Evolutionary conservation across 495 filamentous ascomycete species (phyloP).

Genomic region (Terfezia claveryi): DNA sequence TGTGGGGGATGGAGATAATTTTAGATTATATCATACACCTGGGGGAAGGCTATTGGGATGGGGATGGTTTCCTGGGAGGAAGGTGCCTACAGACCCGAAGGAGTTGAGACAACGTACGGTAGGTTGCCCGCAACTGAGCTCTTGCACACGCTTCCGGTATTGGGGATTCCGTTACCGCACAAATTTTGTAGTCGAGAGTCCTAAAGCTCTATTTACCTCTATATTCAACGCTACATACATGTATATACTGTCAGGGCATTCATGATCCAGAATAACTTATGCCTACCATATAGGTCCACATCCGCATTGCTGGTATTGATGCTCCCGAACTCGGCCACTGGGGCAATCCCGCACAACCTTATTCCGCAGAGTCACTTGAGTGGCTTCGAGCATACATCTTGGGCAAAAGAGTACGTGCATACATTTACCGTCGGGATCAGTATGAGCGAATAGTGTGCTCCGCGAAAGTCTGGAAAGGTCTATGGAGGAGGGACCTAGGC

Average conservation of each 20-base stretch:
- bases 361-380: conserved; percentile 49
- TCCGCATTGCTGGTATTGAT: conserved; percentile 78
- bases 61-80: conserved; percentile 66
- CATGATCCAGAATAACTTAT: too few species aligned
- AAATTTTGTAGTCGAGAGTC: too few species aligned
- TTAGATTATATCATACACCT: conserved; percentile 80
- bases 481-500: conserved; percentile 56
- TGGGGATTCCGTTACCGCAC: too few species aligned
- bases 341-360: conserved; percentile 68
- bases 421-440: conserved; percentile 66
- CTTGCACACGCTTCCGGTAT: too few species aligned
- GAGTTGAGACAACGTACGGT: conserved; percentile 60
- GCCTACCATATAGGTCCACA: conserved; percentile 27
- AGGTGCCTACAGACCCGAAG: conserved; percentile 41
- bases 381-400: conserved; percentile 60
- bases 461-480: conserved; percentile 45
- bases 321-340: conserved; percentile 88
- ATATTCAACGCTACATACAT: too few species aligned
- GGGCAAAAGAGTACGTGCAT: conserved; percentile 50
- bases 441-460: conserved; percentile 79
- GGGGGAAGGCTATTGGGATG: conserved; percentile 71
- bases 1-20: conserved; percentile 90
- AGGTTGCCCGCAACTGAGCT: conserved; percentile 13
- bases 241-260: too few species aligned
- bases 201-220: too few species aligned